Evolutionary conservation across 768 basidiomycete species (phyloP).

Genomic region (Kondoa subrosea): DNA sequence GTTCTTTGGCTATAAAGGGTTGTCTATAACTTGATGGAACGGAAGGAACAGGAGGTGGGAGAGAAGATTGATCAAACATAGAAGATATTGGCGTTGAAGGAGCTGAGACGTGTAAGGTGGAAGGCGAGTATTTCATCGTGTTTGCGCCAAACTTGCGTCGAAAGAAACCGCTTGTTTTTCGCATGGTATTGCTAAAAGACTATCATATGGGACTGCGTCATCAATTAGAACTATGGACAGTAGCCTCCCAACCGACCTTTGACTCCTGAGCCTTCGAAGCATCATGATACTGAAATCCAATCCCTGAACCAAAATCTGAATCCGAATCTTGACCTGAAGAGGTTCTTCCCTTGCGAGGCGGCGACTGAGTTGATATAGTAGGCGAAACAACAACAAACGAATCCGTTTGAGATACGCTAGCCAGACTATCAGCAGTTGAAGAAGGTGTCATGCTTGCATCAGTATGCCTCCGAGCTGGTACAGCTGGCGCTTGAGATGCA

Average conservation of each 20-base stretch:
- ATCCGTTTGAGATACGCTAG: background rate
- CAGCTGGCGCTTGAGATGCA: too few species aligned
- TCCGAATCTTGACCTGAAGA: background rate
- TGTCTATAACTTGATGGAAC: slow-evolving; percentile 9
- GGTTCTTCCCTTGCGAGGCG: background rate
- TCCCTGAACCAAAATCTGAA: background rate
- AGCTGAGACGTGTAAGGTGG: background rate
- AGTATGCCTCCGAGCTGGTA: too few species aligned
- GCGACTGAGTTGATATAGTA: background rate
- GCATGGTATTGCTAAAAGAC: slow-evolving; percentile 23
- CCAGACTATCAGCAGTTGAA: background rate
- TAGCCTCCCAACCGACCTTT: too few species aligned
- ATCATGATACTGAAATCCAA: background rate
- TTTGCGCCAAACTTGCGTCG: slow-evolving; percentile 21
- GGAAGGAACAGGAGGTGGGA: slow-evolving; percentile 15
- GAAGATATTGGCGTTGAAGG: slow-evolving; percentile 9
- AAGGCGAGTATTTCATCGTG: background rate
- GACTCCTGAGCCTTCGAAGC: background rate
- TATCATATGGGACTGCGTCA: too few species aligned
- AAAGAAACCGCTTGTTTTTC: slow-evolving; percentile 28
- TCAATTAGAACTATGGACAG: background rate
- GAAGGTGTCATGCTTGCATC: too few species aligned
- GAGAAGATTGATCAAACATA: slow-evolving; percentile 8
- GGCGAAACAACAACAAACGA: background rate
- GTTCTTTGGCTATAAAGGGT: background rate